A percentile compares a stretch with the other conserved stretches of the same genome.
phyloP scores from a whole-genome alignment of 1,284 basidiomycete genomes.

The Malassezia yamatoensis region DNA sequence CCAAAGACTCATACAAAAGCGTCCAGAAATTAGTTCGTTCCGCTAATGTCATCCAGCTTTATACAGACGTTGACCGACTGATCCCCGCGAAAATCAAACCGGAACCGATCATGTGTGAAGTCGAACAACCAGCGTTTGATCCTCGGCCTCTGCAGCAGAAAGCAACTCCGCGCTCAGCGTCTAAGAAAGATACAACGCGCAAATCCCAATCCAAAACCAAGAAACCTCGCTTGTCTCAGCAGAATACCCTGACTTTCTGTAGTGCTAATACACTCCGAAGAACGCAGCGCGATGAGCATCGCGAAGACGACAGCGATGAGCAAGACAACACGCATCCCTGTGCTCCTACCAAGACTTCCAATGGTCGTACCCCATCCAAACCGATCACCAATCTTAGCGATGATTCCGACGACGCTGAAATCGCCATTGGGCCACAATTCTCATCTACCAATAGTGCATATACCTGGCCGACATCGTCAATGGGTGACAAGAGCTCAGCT shows the following conservation, averaged over 20 bases:
- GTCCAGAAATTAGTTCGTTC: slow-evolving; percentile 80
- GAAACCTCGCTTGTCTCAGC: slow-evolving; percentile 24
- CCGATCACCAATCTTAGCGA: slow-evolving; percentile 4
- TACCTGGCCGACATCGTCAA: slow-evolving; percentile 4
- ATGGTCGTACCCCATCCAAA: neutral
- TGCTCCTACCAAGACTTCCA: neutral
- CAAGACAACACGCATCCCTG: neutral
- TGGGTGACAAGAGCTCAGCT: too few species aligned
- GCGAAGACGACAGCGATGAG: slow-evolving; percentile 1
- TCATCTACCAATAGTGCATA: slow-evolving; percentile 1
- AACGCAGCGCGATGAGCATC: slow-evolving; percentile 9
- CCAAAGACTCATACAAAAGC: slow-evolving; percentile 73
- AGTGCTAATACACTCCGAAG: slow-evolving; percentile 30
- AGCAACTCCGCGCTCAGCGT: slow-evolving; percentile 4
- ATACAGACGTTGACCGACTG: slow-evolving; percentile 76
- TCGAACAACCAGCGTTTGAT: slow-evolving; percentile 51
- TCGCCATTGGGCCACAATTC: slow-evolving; percentile 10
- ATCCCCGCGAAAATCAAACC: slow-evolving; percentile 70
- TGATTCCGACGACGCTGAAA: slow-evolving; percentile 24
- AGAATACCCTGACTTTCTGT: slow-evolving; percentile 26
- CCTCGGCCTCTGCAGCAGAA: slow-evolving; percentile 16
- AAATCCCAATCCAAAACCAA: neutral
- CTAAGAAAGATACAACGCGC: neutral
- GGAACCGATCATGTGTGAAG: slow-evolving; percentile 64
- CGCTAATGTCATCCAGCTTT: slow-evolving; percentile 78